phyloP scores from a whole-genome alignment of 768 basidiomycete genomes.

The Erythrobasidium yunnanense region DNA sequence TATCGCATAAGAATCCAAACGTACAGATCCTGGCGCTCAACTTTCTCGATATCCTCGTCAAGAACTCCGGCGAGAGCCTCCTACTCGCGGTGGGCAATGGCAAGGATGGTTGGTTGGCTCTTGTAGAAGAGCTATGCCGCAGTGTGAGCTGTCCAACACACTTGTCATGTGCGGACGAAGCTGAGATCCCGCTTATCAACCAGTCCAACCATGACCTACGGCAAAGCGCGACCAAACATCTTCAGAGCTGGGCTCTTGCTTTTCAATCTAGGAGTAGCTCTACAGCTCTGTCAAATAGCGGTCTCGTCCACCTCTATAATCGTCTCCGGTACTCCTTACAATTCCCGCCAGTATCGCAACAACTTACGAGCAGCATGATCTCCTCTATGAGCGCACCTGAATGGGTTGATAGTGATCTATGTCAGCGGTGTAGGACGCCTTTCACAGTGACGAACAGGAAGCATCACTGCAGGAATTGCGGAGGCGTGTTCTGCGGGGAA shows the following conservation, averaged over 20 bases:
- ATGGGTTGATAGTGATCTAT: slow-evolving; percentile 82
- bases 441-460: slow-evolving; percentile 95
- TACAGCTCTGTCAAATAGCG: slow-evolving; percentile 37
- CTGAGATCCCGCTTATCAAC: neutral
- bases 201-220: slow-evolving; percentile 67
- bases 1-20: slow-evolving; percentile 91
- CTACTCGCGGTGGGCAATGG: slow-evolving; percentile 56
- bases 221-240: slow-evolving; percentile 58
- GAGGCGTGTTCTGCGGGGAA: slow-evolving; percentile 85
- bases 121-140: slow-evolving; percentile 28
- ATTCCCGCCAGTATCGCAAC: slow-evolving; percentile 69
- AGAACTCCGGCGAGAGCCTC: slow-evolving; percentile 94
- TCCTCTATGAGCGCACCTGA: slow-evolving; percentile 74
- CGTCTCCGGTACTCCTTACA: slow-evolving; percentile 58
- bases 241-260: slow-evolving; percentile 91
- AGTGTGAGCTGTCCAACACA: neutral
- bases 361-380: slow-evolving; percentile 70
- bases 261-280: slow-evolving; percentile 59
- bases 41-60: slow-evolving; percentile 83
- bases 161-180: neutral
- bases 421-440: slow-evolving; percentile 76
- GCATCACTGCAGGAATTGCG: slow-evolving; percentile 97
- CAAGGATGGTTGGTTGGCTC: slow-evolving; percentile 14
- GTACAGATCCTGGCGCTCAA: slow-evolving; percentile 41
- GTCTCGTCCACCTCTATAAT: slow-evolving; percentile 63